Evolutionary conservation across 495 filamentous ascomycete genomes (phyloP).

Genomic region (Penicillium canescens): DNA sequence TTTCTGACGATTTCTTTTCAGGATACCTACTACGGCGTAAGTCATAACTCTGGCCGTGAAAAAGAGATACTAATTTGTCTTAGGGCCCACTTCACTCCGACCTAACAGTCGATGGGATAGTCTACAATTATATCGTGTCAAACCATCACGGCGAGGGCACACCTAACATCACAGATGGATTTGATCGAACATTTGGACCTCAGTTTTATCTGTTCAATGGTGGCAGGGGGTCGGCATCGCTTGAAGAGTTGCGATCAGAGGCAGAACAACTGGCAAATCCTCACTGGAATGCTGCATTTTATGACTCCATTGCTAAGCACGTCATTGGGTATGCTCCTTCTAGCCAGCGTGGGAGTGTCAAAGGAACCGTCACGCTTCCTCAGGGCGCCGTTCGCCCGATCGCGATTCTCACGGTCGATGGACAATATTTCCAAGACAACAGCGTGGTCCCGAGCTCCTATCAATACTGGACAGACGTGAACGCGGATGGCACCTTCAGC

Average conservation of each 20-base stretch:
- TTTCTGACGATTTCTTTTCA: neutral
- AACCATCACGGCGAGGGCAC: conserved; percentile 58
- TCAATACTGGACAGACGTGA: conserved; percentile 59
- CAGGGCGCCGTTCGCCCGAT: conserved; percentile 42
- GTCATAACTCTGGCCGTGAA: neutral
- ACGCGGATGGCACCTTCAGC: conserved; percentile 39
- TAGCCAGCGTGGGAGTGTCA: conserved; percentile 38
- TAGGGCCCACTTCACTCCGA: conserved; percentile 56
- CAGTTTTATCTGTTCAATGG: conserved; percentile 61
- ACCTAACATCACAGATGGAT: conserved; percentile 59
- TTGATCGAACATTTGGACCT: conserved; percentile 57
- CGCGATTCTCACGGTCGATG: conserved; percentile 51
- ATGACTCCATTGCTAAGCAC: conserved; percentile 55
- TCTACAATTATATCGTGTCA: conserved; percentile 54
- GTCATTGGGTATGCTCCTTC: conserved; percentile 54
- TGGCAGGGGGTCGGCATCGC: conserved; percentile 36
- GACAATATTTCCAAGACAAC: conserved; percentile 59
- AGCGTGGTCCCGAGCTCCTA: conserved; percentile 45
- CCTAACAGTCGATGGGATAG: conserved; percentile 57
- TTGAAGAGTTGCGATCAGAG: conserved; percentile 46
- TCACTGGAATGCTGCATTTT: conserved; percentile 54
- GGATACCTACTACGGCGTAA: conserved; percentile 57
- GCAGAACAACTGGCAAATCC: conserved; percentile 46
- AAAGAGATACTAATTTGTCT: conserved; percentile 5
- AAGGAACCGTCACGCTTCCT: conserved; percentile 48